Conservation (phyloP, 306 rosid genomes). For the Benincasa hispida region DNA sequence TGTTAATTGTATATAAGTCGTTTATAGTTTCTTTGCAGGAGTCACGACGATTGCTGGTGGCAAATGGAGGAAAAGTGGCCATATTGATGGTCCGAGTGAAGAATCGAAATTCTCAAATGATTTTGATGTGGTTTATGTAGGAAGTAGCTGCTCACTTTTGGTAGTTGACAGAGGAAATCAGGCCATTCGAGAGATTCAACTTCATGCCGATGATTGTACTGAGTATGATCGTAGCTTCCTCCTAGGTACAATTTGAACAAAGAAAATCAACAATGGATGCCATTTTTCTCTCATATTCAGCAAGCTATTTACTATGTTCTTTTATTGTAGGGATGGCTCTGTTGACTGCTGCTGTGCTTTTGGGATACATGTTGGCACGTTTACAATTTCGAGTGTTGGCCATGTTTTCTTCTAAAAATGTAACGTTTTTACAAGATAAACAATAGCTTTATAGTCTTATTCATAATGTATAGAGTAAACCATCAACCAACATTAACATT, state of each 20-base stretch:
- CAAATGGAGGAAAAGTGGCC: constrained; percentile 64
- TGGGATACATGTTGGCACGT: constrained; percentile 85
- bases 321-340: constrained; percentile 50
- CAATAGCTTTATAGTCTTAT: neutral
- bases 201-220: constrained; percentile 60
- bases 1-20: neutral
- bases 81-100: constrained; percentile 93
- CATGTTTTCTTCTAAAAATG: constrained; percentile 62
- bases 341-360: constrained; percentile 57
- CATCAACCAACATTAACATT: neutral
- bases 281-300: neutral
- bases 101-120: constrained; percentile 91
- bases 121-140: constrained; percentile 66
- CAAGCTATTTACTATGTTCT: neutral
- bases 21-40: constrained; percentile 33
- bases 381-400: constrained; percentile 53
- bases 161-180: constrained; percentile 86
- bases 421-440: neutral
- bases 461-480: neutral
- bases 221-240: constrained; percentile 44
- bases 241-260: constrained; percentile 38
- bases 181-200: constrained; percentile 89
- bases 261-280: neutral
- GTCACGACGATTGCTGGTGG: constrained; percentile 98
- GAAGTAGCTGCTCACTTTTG: constrained; percentile 77